phyloP scores from a whole-genome alignment of 2,329 filamentous ascomycete genomes.

The Alternaria viburni region DNA sequence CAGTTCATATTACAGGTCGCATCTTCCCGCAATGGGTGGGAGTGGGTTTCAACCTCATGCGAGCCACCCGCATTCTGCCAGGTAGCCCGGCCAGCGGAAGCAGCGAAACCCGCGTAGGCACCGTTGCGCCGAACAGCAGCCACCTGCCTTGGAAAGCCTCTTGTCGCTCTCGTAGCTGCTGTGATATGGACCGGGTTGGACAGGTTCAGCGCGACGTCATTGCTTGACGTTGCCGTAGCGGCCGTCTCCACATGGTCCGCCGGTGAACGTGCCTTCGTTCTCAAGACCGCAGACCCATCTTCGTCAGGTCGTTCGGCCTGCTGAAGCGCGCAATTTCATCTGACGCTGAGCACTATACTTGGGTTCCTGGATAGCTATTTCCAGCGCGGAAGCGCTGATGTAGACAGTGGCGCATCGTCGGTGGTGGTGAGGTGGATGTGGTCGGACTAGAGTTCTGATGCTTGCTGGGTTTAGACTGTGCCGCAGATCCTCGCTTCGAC shows the following conservation, averaged over 20 bases:
- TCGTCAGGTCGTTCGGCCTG: conserved; percentile 17
- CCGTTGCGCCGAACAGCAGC: conserved; percentile 17
- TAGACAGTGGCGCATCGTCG: conserved; percentile 17
- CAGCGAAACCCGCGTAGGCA: conserved; percentile 40
- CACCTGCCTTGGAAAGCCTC: conserved; percentile 25
- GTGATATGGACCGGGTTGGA: conserved; percentile 1
- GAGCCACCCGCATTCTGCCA: conserved; percentile 27
- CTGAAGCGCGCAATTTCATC: conserved; percentile 21
- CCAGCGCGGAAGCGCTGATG: conserved; percentile 23
- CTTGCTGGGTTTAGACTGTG: conserved; percentile 35
- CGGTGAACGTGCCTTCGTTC: not conserved
- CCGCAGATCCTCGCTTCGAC: conserved; percentile 39
- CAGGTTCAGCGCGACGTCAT: conserved; percentile 13
- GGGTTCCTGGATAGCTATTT: conserved; percentile 13
- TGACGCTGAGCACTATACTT: conserved; percentile 23
- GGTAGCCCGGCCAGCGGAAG: conserved; percentile 40
- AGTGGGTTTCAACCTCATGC: conserved; percentile 48
- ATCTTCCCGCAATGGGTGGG: conserved; percentile 37
- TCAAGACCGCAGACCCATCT: not conserved
- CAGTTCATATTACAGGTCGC: conserved; percentile 34
- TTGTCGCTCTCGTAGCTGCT: conserved; percentile 21
- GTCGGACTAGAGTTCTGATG: conserved; percentile 38
- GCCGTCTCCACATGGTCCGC: not conserved
- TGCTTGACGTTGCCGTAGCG: not conserved
- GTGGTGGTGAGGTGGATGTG: conserved; percentile 31